These are phyloP conservation scores for Penicillium freii DNA, from an alignment of 2,329 filamentous ascomycete genomes.

Conservation along the genomic window DNA sequence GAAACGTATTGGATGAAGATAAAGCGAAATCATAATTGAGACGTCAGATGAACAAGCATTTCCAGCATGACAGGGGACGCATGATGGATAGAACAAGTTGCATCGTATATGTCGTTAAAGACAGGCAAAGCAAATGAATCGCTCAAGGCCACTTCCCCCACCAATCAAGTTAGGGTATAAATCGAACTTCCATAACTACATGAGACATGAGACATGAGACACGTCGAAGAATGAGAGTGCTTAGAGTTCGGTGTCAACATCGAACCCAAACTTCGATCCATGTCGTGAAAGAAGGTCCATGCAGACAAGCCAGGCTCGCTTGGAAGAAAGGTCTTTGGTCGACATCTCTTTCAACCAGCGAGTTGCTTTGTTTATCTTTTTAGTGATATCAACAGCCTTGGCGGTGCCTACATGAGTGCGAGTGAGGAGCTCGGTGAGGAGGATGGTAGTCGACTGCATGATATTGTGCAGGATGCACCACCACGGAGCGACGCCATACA, in stretches of 20 bases:
- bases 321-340: conserved; percentile 33
- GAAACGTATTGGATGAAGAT: not conserved
- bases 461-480: conserved; percentile 44
- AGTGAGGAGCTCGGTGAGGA: conserved; percentile 40
- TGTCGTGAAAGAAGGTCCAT: conserved; percentile 26
- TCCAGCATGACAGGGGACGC: not conserved
- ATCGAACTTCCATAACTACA: not conserved
- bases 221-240: not conserved
- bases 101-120: not conserved
- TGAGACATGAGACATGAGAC: not conserved
- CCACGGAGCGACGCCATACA: conserved; percentile 39
- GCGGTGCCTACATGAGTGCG: conserved; percentile 31
- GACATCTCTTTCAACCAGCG: conserved; percentile 40
- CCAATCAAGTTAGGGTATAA: not conserved
- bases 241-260: conserved; percentile 5
- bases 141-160: not conserved
- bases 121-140: not conserved
- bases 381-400: conserved; percentile 28
- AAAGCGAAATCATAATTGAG: not conserved
- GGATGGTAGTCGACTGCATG: conserved; percentile 41
- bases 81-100: not conserved
- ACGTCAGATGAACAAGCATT: not conserved
- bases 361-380: conserved; percentile 34
- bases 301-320: conserved; percentile 36
- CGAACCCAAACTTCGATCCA: conserved; percentile 14